Percentiles rank a stretch among this genome's conserved stretches.
Evolutionary conservation across 2,329 filamentous ascomycete genomes (phyloP).

Genomic region (Aspergillus spinulosporus): DNA sequence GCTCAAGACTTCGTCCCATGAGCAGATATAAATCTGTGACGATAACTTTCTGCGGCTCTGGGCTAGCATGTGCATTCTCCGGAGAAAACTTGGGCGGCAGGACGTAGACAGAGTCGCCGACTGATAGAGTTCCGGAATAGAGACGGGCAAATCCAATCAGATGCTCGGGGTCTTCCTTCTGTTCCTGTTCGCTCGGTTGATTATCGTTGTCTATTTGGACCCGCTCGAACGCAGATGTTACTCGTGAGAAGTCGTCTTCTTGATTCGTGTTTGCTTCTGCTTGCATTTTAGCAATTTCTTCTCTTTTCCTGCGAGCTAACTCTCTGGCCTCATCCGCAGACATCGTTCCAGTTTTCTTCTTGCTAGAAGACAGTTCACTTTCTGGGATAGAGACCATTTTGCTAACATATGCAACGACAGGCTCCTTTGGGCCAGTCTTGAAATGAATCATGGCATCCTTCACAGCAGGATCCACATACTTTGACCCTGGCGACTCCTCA

Average conservation of each 20-base stretch:
- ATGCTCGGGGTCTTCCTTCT: constrained; percentile 74
- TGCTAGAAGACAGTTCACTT: constrained; percentile 83
- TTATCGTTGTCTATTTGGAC: constrained; percentile 59
- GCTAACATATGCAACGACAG: constrained; percentile 91
- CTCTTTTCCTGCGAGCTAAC: constrained; percentile 81
- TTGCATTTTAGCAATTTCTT: constrained; percentile 80
- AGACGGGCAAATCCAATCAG: constrained; percentile 92
- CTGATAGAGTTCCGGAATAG: constrained; percentile 84
- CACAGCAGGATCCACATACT: constrained; percentile 67
- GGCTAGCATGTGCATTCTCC: constrained; percentile 67
- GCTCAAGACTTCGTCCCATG: constrained; percentile 88
- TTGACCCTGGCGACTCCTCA: constrained; percentile 73
- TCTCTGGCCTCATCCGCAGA: constrained; percentile 89
- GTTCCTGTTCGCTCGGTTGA: constrained; percentile 52
- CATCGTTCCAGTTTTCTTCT: constrained; percentile 69
- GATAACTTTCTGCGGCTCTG: constrained; percentile 76
- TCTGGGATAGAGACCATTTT: constrained; percentile 97
- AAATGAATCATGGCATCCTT: constrained; percentile 82
- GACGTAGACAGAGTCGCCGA: constrained; percentile 89
- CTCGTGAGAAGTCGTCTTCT: constrained; percentile 53
- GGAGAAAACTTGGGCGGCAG: constrained; percentile 92
- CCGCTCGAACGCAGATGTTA: constrained; percentile 62
- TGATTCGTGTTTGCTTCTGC: constrained; percentile 52
- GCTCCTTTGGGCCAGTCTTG: constrained; percentile 67
- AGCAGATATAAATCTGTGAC: constrained; percentile 89